Conservation (phyloP, 352 stramenopile genomes). For the Phytophthora chlamydospora region DNA sequence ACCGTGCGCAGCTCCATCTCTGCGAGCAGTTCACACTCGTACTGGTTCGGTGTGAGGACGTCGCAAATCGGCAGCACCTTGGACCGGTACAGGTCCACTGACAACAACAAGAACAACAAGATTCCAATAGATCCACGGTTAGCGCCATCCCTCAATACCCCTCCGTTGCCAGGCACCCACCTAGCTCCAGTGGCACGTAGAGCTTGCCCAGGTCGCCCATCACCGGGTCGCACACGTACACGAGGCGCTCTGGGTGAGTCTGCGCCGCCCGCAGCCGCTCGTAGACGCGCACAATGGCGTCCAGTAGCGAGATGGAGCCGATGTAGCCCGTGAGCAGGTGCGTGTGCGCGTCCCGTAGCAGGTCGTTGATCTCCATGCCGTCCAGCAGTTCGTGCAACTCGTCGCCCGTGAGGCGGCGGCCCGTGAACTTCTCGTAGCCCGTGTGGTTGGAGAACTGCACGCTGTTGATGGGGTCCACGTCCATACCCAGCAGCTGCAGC, state of each 20-base stretch:
- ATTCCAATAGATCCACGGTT: slow-evolving; percentile 5
- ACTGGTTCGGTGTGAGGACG: slow-evolving; percentile 88
- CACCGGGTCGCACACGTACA: slow-evolving; percentile 88
- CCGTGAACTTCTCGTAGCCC: slow-evolving; percentile 77
- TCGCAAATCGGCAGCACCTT: slow-evolving; percentile 83
- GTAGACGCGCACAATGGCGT: slow-evolving; percentile 75
- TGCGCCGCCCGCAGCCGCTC: slow-evolving; percentile 62
- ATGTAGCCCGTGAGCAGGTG: slow-evolving; percentile 88
- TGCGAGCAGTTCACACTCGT: slow-evolving; percentile 83
- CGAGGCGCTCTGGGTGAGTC: slow-evolving; percentile 46
- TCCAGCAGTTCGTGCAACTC: slow-evolving; percentile 82
- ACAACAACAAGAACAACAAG: slow-evolving; percentile 5
- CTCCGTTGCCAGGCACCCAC: slow-evolving; percentile 33
- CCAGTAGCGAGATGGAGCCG: slow-evolving; percentile 66
- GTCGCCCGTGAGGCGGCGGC: slow-evolving; percentile 71
- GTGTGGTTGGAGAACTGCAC: slow-evolving; percentile 91
- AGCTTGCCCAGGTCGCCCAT: slow-evolving; percentile 83
- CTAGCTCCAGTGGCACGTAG: slow-evolving; percentile 81
- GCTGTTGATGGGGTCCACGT: slow-evolving; percentile 90
- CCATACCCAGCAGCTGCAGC: slow-evolving; percentile 83
- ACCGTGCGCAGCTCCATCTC: slow-evolving; percentile 72
- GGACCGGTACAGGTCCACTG: slow-evolving; percentile 82
- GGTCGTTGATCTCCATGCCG: slow-evolving; percentile 73
- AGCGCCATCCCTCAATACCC: neutral
- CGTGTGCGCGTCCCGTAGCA: slow-evolving; percentile 73